Base-by-base conservation (phyloP, 352 stramenopile species). In the Sclerospora graminicola region DNA sequence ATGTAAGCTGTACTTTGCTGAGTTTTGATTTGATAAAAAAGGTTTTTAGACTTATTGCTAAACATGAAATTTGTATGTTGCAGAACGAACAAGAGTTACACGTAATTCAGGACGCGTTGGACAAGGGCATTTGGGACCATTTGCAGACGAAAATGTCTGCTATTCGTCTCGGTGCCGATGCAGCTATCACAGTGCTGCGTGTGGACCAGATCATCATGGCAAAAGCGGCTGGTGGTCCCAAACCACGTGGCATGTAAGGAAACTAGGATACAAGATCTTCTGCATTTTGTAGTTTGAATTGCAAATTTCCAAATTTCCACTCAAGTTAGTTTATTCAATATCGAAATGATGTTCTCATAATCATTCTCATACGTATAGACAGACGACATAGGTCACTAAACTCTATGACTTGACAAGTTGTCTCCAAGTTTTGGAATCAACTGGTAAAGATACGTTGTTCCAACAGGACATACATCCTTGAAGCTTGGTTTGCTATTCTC, bases 171-270 rank as follows among this genome's bases (percentile, higher is more conserved):
- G 95, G 95, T 37, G 87, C 97, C 26, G 96, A 99, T 70, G 95
- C 94, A 26, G 94, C 93, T 20, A 91, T 98, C 49, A 99, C 96
- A 33, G 94, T 99, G 46, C 78, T 99, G 21, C 94, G 95, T 67
- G 95, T 99, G 23, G 97, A 99, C 82, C 95, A 99, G 76, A 99
- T 99, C 70, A 99, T 99, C 81, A 99, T 99, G 97, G 75, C 83
- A 51, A 98, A 98, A 71, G 67, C 89, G 32, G 93, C 93, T 27
- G 93, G 93, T 23, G 93, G 93, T 28, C 93, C 93, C 16, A 98
- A 98, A 80, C 85, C 88, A 37, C 79, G 81, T 53, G 72, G 76
- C 56, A 68, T 66, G 63, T 84, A 80, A 82, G 51, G 48, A 62
- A 48, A 34, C 46, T 35, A 7, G 31, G 45, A 44, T 48, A 42